Base-by-base conservation (phyloP, 768 basidiomycete species). In the Galerina marginata region DNA sequence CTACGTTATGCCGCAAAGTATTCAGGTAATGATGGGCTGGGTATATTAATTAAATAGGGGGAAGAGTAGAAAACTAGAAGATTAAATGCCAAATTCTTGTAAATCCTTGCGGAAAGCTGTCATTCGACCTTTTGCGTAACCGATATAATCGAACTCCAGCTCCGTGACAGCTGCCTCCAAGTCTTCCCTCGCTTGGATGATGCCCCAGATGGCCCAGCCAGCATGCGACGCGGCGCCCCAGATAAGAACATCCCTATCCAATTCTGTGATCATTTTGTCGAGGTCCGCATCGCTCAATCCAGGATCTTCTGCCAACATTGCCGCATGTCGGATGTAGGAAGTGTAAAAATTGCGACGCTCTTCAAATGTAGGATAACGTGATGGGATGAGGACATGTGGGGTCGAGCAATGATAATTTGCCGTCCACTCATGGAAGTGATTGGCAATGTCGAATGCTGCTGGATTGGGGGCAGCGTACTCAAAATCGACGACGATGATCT, bases 381-480 rank as follows among this genome's bases (percentile, higher is more conserved):
- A 75, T 51, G 76, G 72, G 63, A 87, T 76, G 45, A 92, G 85
- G 53, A 89, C 58, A 70, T 93, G 90, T 9, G 93, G 91, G 0
- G 79, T 83, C 4, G 83, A 69, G 39, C 80, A 81, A 70, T 92
- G 90, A 74, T 99, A 99, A 75, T 97, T 83, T 14, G 93, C 90
- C 16, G 92, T 93, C 96, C 97, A 99, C 76, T 99, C 97, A 70
- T 93, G 90, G 77, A 96, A 97, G 74, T 96, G 95, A 74, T 96
- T 96, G 58, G 92, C 96, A 66, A 99, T 95, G 71, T 99, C 97
- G 75, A 89, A 97, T 3, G 93, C 92, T 3, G 95, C 87, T 25
- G 96, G 90, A 70, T 98, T 99, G 4, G 92, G 90, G 0, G 89
- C 83, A 12, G 96, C 94, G 71, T 99, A 99, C 77, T 99, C 97